Conservation (phyloP, 2,329 filamentous ascomycete genomes). For the Fragosphaeria purpurea region DNA sequence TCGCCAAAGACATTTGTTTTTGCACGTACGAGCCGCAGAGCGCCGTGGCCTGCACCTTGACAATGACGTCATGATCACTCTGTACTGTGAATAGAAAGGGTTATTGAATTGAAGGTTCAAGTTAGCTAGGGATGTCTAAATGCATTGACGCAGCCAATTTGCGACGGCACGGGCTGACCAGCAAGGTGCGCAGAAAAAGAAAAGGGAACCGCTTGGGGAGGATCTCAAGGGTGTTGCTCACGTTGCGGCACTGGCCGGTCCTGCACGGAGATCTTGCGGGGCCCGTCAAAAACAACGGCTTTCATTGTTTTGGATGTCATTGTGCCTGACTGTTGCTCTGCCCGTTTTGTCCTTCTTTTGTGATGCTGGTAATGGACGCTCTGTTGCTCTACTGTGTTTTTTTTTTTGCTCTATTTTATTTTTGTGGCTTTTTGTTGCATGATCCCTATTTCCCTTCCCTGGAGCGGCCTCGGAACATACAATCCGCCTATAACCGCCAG, state of each 20-base stretch:
- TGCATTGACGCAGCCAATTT: too few species aligned
- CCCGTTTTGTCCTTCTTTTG: too few species aligned
- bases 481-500: too few species aligned
- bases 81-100: constrained; percentile 37
- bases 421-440: too few species aligned
- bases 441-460: too few species aligned
- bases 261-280: constrained; percentile 64
- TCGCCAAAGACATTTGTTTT: too few species aligned
- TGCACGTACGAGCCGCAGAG: constrained; percentile 71
- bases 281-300: constrained; percentile 78
- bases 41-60: constrained; percentile 74
- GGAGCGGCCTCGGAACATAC: too few species aligned
- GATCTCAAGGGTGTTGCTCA: constrained; percentile 16
- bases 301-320: constrained; percentile 54
- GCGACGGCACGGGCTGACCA: too few species aligned
- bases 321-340: background rate
- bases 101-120: background rate
- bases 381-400: too few species aligned
- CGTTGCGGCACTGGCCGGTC: constrained; percentile 66
- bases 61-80: constrained; percentile 63
- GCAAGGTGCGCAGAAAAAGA: background rate
- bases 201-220: background rate
- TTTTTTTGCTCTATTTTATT: too few species aligned
- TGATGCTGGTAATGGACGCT: too few species aligned
- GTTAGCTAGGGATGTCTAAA: too few species aligned